These are phyloP conservation scores for Kondoa malvinella DNA, from an alignment of 768 basidiomycete genomes.

Conservation along the genomic window DNA sequence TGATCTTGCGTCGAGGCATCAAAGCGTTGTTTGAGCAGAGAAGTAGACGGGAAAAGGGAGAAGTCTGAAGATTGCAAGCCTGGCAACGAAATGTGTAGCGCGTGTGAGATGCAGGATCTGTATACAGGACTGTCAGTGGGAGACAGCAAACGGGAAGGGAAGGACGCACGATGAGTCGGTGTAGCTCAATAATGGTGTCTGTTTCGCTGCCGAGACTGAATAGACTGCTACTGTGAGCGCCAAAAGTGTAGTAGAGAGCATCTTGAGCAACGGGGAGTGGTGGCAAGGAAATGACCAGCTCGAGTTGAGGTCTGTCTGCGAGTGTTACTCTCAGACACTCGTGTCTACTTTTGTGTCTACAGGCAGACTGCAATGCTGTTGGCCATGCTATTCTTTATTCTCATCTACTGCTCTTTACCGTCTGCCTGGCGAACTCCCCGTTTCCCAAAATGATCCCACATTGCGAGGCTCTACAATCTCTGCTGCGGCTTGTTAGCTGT, in stretches of 20 bases:
- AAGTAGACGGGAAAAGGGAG: neutral
- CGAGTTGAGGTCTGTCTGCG: too few species aligned
- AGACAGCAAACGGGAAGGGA: neutral
- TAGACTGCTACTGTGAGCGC: neutral
- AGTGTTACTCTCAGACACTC: too few species aligned
- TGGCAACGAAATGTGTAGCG: neutral
- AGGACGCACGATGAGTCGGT: neutral
- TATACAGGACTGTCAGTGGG: neutral
- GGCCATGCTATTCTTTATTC: too few species aligned
- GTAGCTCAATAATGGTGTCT: neutral
- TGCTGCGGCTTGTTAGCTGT: too few species aligned
- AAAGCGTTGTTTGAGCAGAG: neutral
- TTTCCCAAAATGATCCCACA: too few species aligned
- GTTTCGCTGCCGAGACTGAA: neutral
- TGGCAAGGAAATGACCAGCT: too few species aligned
- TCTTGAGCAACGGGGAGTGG: neutral
- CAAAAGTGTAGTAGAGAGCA: neutral
- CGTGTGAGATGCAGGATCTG: neutral
- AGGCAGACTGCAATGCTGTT: too few species aligned
- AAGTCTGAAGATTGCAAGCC: neutral
- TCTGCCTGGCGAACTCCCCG: too few species aligned
- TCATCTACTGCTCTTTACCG: too few species aligned
- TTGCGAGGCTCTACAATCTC: too few species aligned
- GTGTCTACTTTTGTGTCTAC: too few species aligned
- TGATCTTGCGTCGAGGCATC: neutral